phyloP scores from a whole-genome alignment of 768 basidiomycete genomes.

The Suillus tomentosus region DNA sequence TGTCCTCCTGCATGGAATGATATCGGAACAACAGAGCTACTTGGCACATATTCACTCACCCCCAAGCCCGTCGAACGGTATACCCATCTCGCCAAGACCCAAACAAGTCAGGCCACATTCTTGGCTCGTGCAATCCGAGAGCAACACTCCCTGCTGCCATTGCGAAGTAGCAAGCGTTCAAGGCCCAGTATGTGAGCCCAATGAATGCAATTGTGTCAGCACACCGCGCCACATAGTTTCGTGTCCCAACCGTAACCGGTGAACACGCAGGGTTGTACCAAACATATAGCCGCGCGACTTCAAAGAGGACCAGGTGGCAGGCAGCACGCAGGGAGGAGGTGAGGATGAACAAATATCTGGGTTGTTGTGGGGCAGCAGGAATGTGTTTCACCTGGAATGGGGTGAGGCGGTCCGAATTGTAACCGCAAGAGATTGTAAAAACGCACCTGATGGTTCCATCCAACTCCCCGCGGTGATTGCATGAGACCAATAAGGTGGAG shows the following conservation, averaged over 20 bases:
- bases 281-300: conserved; percentile 5
- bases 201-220: not conserved
- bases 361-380: conserved; percentile 2
- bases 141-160: conserved; percentile 9
- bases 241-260: not conserved
- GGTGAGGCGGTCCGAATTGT: not conserved
- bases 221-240: conserved; percentile 1
- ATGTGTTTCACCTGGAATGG: conserved; percentile 7
- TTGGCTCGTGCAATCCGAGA: conserved; percentile 6
- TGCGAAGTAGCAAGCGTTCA: conserved; percentile 6
- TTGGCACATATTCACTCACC: conserved; percentile 29
- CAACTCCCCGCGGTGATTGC: conserved; percentile 10
- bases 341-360: conserved; percentile 9
- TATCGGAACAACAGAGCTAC: not conserved
- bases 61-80: conserved; percentile 43
- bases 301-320: not conserved
- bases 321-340: not conserved
- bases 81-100: conserved; percentile 36
- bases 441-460: conserved; percentile 12
- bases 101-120: conserved; percentile 41
- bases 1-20: conserved; percentile 23
- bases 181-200: not conserved
- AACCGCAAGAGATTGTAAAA: not conserved
- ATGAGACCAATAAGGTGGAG: conserved; percentile 4
- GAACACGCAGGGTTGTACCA: conserved; percentile 12